Evolutionary conservation across 179 eudicot genomes (phyloP).

Genomic region (Carnegiea gigantea): DNA sequence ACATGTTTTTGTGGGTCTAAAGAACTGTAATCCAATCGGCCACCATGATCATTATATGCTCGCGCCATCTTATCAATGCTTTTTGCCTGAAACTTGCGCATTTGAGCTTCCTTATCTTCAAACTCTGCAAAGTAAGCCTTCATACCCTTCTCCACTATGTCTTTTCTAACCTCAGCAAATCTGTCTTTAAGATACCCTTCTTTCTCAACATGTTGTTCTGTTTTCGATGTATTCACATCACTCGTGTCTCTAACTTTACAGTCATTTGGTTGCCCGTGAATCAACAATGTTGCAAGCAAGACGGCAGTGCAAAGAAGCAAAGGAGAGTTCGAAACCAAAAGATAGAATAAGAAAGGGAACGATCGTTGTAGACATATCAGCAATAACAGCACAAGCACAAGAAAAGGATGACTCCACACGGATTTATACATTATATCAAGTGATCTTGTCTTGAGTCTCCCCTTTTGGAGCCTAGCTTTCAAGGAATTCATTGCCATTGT

Average conservation of each 20-base stretch:
- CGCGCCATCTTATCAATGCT: not conserved
- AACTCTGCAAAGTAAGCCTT: not conserved
- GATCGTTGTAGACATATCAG: not conserved
- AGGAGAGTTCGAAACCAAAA: not conserved
- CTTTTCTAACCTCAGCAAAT: constrained; percentile 1
- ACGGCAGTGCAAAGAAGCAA: not conserved
- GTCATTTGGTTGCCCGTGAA: not conserved
- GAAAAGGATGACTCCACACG: not conserved
- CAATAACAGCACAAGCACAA: not conserved
- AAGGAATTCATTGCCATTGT: not conserved
- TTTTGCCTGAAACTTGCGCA: not conserved
- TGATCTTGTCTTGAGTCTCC: not conserved
- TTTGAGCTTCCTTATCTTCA: not conserved
- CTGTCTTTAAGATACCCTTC: not conserved
- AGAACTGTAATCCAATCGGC: not conserved
- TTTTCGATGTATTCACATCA: not conserved
- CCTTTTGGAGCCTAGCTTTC: not conserved
- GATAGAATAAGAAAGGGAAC: not conserved
- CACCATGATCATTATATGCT: not conserved
- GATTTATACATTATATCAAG: not conserved
- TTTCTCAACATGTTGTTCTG: not conserved
- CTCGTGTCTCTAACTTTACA: not conserved
- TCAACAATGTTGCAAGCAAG: not conserved
- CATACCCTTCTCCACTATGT: not conserved
- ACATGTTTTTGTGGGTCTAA: not conserved